phyloP scores from a whole-genome alignment of 495 filamentous ascomycete genomes.

The Podospora appendiculata region DNA sequence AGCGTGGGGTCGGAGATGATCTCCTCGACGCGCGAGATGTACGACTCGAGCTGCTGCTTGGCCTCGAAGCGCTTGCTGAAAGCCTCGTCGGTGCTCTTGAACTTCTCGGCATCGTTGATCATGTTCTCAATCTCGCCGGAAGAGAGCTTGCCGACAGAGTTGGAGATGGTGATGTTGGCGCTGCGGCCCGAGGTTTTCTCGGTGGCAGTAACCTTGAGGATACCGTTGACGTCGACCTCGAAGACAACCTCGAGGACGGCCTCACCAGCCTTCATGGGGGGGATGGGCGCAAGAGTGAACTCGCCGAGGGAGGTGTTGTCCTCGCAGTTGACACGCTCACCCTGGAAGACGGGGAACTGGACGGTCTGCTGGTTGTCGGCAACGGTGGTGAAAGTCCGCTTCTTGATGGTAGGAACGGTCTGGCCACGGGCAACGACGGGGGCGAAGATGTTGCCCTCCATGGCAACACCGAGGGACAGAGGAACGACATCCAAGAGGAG shows the following conservation, averaged over 20 bases:
- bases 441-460: slow-evolving; percentile 99
- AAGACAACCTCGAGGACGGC: slow-evolving; percentile 97
- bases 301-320: slow-evolving; percentile 99
- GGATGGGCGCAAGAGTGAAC: slow-evolving; percentile 96
- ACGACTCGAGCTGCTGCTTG: slow-evolving; percentile 96
- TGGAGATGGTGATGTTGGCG: slow-evolving; percentile 99
- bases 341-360: slow-evolving; percentile 96
- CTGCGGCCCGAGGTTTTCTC: slow-evolving; percentile 98
- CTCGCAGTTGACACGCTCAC: slow-evolving; percentile 98
- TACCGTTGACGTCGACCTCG: slow-evolving; percentile 99
- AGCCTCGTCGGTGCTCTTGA: slow-evolving; percentile 95
- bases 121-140: slow-evolving; percentile 93
- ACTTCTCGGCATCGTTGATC: slow-evolving; percentile 95
- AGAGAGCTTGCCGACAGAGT: slow-evolving; percentile 98
- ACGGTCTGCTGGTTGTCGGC: slow-evolving; percentile 95
- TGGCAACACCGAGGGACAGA: slow-evolving; percentile 97
- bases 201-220: slow-evolving; percentile 98
- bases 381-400: slow-evolving; percentile 94
- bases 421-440: slow-evolving; percentile 88
- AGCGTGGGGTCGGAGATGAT: slow-evolving; percentile 94
- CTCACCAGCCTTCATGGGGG: slow-evolving; percentile 96
- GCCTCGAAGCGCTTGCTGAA: slow-evolving; percentile 99
- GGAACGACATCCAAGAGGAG: slow-evolving; percentile 94
- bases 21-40: slow-evolving; percentile 98
- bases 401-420: slow-evolving; percentile 91